Evolutionary conservation across 257 asterid genomes (phyloP).

Genomic region (Solanum lycopersicoides): DNA sequence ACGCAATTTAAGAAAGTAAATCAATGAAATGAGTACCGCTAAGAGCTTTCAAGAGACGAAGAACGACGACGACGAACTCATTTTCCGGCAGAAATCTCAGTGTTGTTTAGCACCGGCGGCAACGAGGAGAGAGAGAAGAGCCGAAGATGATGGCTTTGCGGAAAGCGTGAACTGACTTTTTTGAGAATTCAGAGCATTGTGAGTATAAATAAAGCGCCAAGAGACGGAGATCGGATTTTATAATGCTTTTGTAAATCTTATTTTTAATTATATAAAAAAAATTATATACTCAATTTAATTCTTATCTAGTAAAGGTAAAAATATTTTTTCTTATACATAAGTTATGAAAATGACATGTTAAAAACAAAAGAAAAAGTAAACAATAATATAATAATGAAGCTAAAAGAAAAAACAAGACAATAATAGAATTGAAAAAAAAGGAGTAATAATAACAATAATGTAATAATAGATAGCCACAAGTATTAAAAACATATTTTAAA

Average conservation of each 20-base stretch:
- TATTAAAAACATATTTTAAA: not conserved
- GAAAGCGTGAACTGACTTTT: not conserved
- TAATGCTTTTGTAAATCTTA: not conserved
- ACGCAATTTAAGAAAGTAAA: not conserved
- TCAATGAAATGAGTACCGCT: not conserved
- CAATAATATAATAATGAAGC: not conserved
- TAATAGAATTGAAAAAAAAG: not conserved
- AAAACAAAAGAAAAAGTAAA: not conserved
- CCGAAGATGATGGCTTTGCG: not conserved
- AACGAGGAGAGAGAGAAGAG: not conserved
- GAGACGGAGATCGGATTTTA: not conserved
- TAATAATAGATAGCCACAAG: not conserved
- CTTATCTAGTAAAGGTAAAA: not conserved
- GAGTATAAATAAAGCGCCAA: not conserved
- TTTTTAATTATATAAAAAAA: not conserved
- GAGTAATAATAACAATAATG: no score
- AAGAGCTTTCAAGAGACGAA: not conserved
- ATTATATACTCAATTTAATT: not conserved
- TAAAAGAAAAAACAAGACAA: not conserved
- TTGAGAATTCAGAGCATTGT: not conserved
- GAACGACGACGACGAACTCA: not conserved
- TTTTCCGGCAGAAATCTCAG: not conserved
- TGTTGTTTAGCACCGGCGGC: not conserved
- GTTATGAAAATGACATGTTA: not conserved
- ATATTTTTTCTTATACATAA: not conserved